These are phyloP conservation scores for Fusarium torulosum DNA, from an alignment of 2,329 filamentous ascomycete species.

Conservation along the genomic window DNA sequence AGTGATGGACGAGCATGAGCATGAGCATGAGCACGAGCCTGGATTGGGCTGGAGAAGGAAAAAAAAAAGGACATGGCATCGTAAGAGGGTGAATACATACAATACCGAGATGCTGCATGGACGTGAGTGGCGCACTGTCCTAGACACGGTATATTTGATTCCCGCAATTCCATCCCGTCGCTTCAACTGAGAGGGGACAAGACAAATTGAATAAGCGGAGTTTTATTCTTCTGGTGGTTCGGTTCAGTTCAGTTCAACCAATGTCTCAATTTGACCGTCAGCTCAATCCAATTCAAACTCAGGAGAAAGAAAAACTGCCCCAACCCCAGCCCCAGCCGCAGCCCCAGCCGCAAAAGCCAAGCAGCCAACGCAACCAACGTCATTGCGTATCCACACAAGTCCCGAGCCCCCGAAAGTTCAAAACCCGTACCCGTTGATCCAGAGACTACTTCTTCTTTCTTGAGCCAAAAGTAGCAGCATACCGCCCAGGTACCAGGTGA, in stretches of 20 bases:
- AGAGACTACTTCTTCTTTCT: constrained; percentile 1
- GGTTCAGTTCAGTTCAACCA: background rate
- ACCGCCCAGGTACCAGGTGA: constrained; percentile 30
- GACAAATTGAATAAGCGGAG: constrained; percentile 13
- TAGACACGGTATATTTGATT: constrained; percentile 19
- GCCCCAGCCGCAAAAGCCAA: constrained; percentile 18
- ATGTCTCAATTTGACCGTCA: background rate
- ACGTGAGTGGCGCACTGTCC: constrained; percentile 24
- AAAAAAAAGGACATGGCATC: constrained; percentile 12
- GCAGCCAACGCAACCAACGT: too few species aligned
- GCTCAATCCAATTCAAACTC: background rate
- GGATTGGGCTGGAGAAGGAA: constrained; percentile 10
- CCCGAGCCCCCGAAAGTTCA: constrained; percentile 48
- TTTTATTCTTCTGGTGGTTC: constrained; percentile 1
- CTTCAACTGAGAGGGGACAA: background rate
- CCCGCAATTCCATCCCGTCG: background rate
- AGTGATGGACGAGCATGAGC: constrained; percentile 16
- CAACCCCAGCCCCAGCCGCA: constrained; percentile 6
- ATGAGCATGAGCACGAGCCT: constrained; percentile 29
- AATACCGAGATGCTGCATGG: constrained; percentile 5
- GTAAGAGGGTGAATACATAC: constrained; percentile 30
- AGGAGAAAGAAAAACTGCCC: constrained; percentile 16
- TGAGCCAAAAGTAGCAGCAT: constrained; percentile 38
- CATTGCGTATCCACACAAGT: constrained; percentile 48
- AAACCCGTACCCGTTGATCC: constrained; percentile 46